Evolutionary conservation across 768 basidiomycete species (phyloP), one percentile per base, ranked within the genome.

Genomic region (Mycena indigotica): DNA sequence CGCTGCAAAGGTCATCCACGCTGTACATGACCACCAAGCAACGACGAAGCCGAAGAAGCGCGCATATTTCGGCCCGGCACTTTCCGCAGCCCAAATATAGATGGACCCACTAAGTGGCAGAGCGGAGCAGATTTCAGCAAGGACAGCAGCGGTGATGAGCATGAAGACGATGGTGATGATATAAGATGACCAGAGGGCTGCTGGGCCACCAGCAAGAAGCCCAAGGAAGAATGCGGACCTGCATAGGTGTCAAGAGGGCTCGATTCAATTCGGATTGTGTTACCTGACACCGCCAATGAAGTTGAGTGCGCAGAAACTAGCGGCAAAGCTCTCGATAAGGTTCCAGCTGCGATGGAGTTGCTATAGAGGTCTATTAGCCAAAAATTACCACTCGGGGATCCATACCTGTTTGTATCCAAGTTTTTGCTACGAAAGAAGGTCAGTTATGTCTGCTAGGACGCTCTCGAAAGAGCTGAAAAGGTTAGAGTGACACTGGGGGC

Each of bases 1-100:
- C 8, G 94, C 94, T 38, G 86, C 80, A 65, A 95, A 96, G 0
- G 94, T 95, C 84, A 93, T 93, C 94, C 94, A 96, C n/a, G 93
- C 94, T 1, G 93, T 94, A 56, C 87, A 88, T 15, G 91, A 80
- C 93, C 93, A 96, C 89, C 91, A 96, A 28, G 93, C 93, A 16
- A 95, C 93, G 55, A 93, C 71, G 74, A 95, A 93, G 1, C 92
- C 93, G 62, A 93, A 84, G 72, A 95, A 89, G 30, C 94, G 81
- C 2, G 86, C 92, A 65, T 91, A 87, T 64, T 91, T 92, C 4
- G 87, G 87, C 2, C 94, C 94, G 4, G 92, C 94, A 66, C 92
- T 93, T 68, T 93, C 93, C 17, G 93, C 93, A 0, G 93, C 91
- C 94, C 94, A 96, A 49, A 94, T 86, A 71, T 95, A 96, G 70